Base-by-base conservation (phyloP, 2,329 filamentous ascomycete species). In the Sclerotinia borealis region DNA sequence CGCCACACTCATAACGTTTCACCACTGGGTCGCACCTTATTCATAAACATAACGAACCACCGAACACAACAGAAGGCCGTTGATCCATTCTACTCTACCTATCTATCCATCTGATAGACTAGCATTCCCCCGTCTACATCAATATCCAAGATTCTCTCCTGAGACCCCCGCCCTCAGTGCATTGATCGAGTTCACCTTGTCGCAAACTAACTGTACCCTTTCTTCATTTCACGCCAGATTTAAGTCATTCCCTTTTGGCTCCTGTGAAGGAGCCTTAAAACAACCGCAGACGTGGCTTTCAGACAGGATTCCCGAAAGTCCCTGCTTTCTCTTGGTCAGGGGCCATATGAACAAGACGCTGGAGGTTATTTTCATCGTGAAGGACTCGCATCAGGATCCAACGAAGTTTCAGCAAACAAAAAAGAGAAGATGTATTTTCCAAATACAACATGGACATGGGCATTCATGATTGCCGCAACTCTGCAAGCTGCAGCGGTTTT, bases 401-500 rank as follows among this genome's bases (percentile, higher is more conserved):
- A 62, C 59, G 59, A 25, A 19, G 37, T 31, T 45, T 49, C 66
- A 11, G 56, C 63, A 55, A 51, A 41, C 65, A 51, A 65, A 54
- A 68, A 72, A 73, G 66, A 63, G 70, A 85, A 77, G 70, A 85
- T 93, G 80, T 93, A 92, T 74, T 69, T 69, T 70, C 88, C 96
- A 71, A 90, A 87, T 74, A 90, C 90, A 63, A 85, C 83, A 73
- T 99, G 95, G 93, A 92, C 93, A 19, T 93, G 92, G 81, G 80
- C 86, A 66, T 98, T 98, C 75, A 85, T 96, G 77, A 76, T 86
- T 67, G 83, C 90, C 41, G 87, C 91, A 41, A 76, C 88, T 51
- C 67, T 90, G 63, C 95, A 99, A 80, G 90, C 92, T 67, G 77
- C 89, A 65, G 83, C 96, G 61, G 90, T 91, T 67, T 83, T 98